These are phyloP conservation scores for Intubia oerlemansii DNA, from an alignment of 2,329 filamentous ascomycete species.

Conservation along the genomic window DNA sequence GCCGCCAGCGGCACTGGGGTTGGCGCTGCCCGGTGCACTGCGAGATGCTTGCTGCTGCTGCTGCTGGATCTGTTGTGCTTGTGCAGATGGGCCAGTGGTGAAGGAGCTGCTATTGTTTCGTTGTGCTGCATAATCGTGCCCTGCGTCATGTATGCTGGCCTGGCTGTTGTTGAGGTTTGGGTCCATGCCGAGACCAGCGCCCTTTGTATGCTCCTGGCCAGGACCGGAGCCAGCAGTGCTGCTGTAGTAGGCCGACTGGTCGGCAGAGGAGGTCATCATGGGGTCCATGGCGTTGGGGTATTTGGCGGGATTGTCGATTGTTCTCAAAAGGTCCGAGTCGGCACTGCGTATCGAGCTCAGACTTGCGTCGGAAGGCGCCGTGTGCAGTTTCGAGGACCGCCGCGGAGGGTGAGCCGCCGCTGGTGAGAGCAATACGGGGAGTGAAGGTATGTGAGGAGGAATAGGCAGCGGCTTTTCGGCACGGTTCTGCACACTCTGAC, in stretches of 20 bases:
- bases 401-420: too few species aligned
- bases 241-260: conserved; percentile 5
- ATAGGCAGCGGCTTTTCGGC: conserved; percentile 26
- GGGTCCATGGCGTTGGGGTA: conserved; percentile 35
- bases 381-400: too few species aligned
- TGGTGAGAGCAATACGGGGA: too few species aligned
- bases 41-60: too few species aligned
- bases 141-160: conserved; percentile 23
- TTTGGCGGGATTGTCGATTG: conserved; percentile 20
- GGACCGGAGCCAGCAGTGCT: not conserved
- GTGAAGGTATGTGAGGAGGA: conserved; percentile 11
- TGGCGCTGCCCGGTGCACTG: conserved; percentile 13
- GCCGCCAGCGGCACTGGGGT: conserved; percentile 15
- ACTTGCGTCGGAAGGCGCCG: too few species aligned
- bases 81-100: conserved; percentile 36
- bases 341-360: conserved; percentile 7
- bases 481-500: conserved; percentile 31
- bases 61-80: conserved; percentile 14
- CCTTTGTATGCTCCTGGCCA: too few species aligned
- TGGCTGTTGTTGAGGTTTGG: conserved; percentile 23
- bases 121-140: conserved; percentile 26
- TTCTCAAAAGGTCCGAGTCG: not conserved
- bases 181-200: conserved; percentile 11
- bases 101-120: conserved; percentile 31
- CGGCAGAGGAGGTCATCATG: conserved; percentile 13